Base-by-base conservation (phyloP, 2,329 filamentous ascomycete genomes). In the Lecanosticta acicola region DNA sequence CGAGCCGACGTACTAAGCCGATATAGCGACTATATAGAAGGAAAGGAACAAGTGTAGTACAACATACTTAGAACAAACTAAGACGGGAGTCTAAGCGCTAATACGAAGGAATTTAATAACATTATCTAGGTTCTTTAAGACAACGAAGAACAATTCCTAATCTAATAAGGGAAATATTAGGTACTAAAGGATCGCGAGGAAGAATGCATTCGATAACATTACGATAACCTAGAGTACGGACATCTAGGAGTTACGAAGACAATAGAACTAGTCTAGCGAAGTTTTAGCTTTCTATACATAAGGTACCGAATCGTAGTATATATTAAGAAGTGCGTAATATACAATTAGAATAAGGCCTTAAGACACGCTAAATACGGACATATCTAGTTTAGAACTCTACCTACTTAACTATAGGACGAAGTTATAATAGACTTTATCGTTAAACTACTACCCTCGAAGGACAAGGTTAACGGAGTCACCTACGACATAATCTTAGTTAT, bases 401-500 rank as follows among this genome's bases (percentile, higher is more conserved):
- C 29, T 20, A 20, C 7, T 11, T 17, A 44, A 26, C 48, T 37
- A 44, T 54, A 48, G 48, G 41, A 54, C 24, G 24, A 29, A 29
- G 24, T 29, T 29, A 29, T 11, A 29, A 29, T 29, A 29, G 24
- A 29, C 11, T 29, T 29, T 16, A 61, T 58, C 36, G 48, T 46
- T 11, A 46, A 53, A 13, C 45, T 61, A 37, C 55, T 45, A 37
- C 17, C 13, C 32, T 46, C 41, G 16, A 32, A 32, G 18, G 32
- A 40, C 18, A 41, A 39, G 26, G 33, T 32, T 4, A 47, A 39
- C 20, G 19, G 32, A 35, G 24, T 19, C 10, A 17, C 19, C 9
- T 56, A 55, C 14, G 32, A 56, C 17, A 35, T 19, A 11, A 57
- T 56, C 20, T 17, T 57, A 41, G 51, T 56, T 19, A 48, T 57